Evolutionary conservation across 2,329 filamentous ascomycete genomes (phyloP).

Genomic region (Cladosporium sp.): DNA sequence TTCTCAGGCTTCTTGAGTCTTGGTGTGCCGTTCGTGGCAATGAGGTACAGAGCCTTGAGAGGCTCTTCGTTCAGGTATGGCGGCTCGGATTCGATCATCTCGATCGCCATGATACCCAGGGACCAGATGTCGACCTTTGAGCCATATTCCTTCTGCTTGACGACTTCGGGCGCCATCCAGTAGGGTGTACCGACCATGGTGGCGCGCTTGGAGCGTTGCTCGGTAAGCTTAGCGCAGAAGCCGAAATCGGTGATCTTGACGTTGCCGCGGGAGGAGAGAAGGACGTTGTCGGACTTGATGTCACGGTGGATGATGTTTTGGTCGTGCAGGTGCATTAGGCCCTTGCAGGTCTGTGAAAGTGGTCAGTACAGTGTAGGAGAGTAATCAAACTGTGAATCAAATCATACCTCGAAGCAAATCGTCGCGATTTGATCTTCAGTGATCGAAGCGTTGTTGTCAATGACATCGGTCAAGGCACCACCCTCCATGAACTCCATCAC

Average conservation of each 20-base stretch:
- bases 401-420: slow-evolving; percentile 85
- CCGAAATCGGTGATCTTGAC: slow-evolving; percentile 98
- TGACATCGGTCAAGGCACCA: slow-evolving; percentile 93
- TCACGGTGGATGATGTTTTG: slow-evolving; percentile 98
- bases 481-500: slow-evolving; percentile 99
- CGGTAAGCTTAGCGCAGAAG: slow-evolving; percentile 97
- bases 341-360: slow-evolving; percentile 74
- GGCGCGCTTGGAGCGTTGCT: slow-evolving; percentile 92
- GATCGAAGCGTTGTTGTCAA: slow-evolving; percentile 93
- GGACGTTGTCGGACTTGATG: slow-evolving; percentile 98
- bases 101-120: slow-evolving; percentile 97
- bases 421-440: slow-evolving; percentile 97
- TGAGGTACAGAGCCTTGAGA: slow-evolving; percentile 92
- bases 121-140: slow-evolving; percentile 99
- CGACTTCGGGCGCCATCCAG: slow-evolving; percentile 99
- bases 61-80: slow-evolving; percentile 98
- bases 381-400: background rate
- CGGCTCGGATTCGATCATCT: slow-evolving; percentile 98
- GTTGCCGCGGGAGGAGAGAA: slow-evolving; percentile 88
- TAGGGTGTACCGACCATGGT: slow-evolving; percentile 99
- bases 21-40: slow-evolving; percentile 95
- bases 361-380: slow-evolving; percentile 25
- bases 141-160: slow-evolving; percentile 98
- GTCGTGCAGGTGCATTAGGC: slow-evolving; percentile 86
- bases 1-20: slow-evolving; percentile 98